phyloP scores from a whole-genome alignment of 495 filamentous ascomycete species.

The Xylaria bambusicola region DNA sequence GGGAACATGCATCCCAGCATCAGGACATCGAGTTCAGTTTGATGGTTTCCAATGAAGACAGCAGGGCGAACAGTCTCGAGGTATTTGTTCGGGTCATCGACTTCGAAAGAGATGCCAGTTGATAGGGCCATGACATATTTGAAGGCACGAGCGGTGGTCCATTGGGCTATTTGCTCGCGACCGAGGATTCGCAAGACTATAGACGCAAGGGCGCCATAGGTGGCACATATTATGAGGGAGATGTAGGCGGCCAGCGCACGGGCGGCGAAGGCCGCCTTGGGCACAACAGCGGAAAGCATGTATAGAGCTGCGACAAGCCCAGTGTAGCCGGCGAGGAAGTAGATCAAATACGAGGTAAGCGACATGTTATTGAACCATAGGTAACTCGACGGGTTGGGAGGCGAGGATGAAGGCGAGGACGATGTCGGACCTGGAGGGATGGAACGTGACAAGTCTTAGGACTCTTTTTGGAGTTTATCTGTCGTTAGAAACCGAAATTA shows the following conservation, averaged over 20 bases:
- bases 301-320: slow-evolving; percentile 61
- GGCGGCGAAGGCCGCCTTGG: slow-evolving; percentile 65
- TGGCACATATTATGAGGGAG: slow-evolving; percentile 63
- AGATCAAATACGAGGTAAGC: slow-evolving; percentile 46
- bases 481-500: neutral
- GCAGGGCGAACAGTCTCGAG: slow-evolving; percentile 72
- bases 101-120: slow-evolving; percentile 77
- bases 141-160: slow-evolving; percentile 78
- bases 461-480: neutral
- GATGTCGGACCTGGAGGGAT: neutral
- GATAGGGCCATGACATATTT: slow-evolving; percentile 74
- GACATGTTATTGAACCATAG: slow-evolving; percentile 26
- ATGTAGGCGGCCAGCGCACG: slow-evolving; percentile 72
- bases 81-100: slow-evolving; percentile 66
- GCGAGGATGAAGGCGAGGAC: neutral
- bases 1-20: slow-evolving; percentile 88
- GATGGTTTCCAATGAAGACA: slow-evolving; percentile 92
- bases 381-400: neutral
- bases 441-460: neutral
- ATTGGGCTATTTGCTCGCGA: slow-evolving; percentile 76
- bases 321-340: slow-evolving; percentile 59
- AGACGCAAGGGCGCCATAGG: slow-evolving; percentile 77
- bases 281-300: slow-evolving; percentile 56
- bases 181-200: slow-evolving; percentile 71
- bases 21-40: slow-evolving; percentile 91